Base-by-base conservation (phyloP, 345 rosid genomes). In the Eucalyptus camaldulensis region DNA sequence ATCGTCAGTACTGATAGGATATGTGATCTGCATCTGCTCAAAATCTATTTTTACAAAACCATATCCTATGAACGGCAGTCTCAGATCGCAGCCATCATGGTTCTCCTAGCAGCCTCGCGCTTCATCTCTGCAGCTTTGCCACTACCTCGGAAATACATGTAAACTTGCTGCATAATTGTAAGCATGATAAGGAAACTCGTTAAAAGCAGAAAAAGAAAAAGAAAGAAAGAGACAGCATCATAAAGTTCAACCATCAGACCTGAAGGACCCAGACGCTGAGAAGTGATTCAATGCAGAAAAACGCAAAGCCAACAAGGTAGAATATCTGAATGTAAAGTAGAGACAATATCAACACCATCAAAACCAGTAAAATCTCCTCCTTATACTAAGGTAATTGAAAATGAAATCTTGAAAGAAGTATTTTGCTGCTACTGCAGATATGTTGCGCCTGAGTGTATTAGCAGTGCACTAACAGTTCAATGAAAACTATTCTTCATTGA, bases 231-330 rank as follows among this genome's bases (percentile, higher is more conserved):
- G 86, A 9, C 22, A 4, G 58, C 29, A 21, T 44, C 21, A 22
- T 16, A 44, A 24, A 31, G 89, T 91, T 49, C 86, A 76, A 89
- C 90, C 8, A 86, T 51, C 67, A 87, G 89, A 98, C 99, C 99
- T 97, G 99, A 90, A 97, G 94, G 94, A 98, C 99, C 99, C 99
- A 98, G 87, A 98, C 91, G 92, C 99, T 98, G 92, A 97, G 93
- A 47, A 98, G 88, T 37, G 99, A 95, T 92, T 98, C 99, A 49
- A 95, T 25, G 44, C 95, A 91, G 91, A 98, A 97, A 83, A 91
- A 90, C 44, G 92, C 99, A 88, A 96, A 97, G 90, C 99, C 99
- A 54, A 98, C 90, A 37, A 97, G 92, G 96, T 97, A 98, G 91
- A 97, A 95, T 90, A 94, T 92, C 99, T 98, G 98, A 93, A 93